Conservation (phyloP, 345 rosid species). For the Salix purpurea region DNA sequence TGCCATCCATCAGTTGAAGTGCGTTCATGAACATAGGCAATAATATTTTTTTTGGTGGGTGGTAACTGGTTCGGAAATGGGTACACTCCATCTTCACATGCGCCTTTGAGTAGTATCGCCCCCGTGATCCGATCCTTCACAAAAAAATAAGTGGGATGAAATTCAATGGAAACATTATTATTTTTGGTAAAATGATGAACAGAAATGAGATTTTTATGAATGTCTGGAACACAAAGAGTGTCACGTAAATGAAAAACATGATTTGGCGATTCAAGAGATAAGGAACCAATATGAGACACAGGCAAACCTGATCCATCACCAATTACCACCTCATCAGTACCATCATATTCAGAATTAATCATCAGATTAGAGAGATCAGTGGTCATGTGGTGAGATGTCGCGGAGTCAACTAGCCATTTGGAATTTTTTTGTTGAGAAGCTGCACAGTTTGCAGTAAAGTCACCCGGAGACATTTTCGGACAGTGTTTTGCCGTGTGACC, state of each 20-base stretch:
- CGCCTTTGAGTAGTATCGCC: too few relatives aligned
- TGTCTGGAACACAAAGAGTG: not conserved
- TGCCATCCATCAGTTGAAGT: not conserved
- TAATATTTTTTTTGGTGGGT: not conserved
- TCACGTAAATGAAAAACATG: not conserved
- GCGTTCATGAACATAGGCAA: not conserved
- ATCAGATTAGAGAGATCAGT: too few relatives aligned
- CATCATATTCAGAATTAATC: not conserved
- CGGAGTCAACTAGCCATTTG: too few relatives aligned
- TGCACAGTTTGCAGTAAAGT: too few relatives aligned
- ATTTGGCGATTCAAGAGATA: too few relatives aligned
- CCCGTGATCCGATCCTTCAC: not conserved
- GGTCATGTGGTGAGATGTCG: too few relatives aligned
- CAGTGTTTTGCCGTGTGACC: not conserved
- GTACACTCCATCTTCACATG: not conserved
- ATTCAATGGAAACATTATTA: not conserved
- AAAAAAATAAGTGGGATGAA: not conserved
- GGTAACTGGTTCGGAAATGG: not conserved
- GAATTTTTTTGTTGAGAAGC: too few relatives aligned
- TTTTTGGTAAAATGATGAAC: too few relatives aligned
- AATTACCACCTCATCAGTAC: not conserved
- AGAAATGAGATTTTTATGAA: not conserved
- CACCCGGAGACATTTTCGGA: too few relatives aligned
- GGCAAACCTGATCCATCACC: not conserved
- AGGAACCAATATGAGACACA: not conserved